Evolutionary conservation across 306 rosid species (phyloP), one percentile per base, ranked within the genome.

Genomic region (Erythrophleum fordii): DNA sequence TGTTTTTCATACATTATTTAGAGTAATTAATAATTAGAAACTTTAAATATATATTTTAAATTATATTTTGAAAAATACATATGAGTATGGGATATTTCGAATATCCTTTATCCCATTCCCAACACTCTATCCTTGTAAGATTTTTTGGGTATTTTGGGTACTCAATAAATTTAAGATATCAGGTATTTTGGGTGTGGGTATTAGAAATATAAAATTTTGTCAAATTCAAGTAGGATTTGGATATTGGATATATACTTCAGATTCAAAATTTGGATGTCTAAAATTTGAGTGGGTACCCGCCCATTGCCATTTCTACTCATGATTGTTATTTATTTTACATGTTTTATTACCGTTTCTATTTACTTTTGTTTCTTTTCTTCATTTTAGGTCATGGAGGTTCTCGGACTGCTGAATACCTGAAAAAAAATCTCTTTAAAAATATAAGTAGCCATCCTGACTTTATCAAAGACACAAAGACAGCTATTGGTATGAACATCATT

Each of bases 311-410:
- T 26, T n/a, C 10, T 59, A 12, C 66, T 59, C 20, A 13, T 5
- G 39, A 26, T 59, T 59, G 37, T 26, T 59, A 1, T 74, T 25
- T 69, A 60, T 68, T 55, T 69, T 62, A 28, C 76, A 12, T 61
- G 58, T 66, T n/a, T 73, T 39, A 76, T 62, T 29, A 13, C 41
- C 56, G 68, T 20, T 58, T 64, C 70, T 28, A 28, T 58, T 76
- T 73, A 20, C 34, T 60, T 48, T 44, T 64, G 59, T 28, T 29
- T 80, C 20, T 78, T 44, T 68, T 76, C 55, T 73, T 73, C 72
- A 61, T 49, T 80, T 35, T 78, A 93, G 98, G 98, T 55, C 98
- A 93, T 82, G 98, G 98, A 76, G 98, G 97, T 81, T 90, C 97
- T 11, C 84, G 89, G 76, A 90, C 98, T 58, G 98, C 97, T 11